Evolutionary conservation across 768 basidiomycete genomes (phyloP).

Genomic region (Boletus rufocinnamomeus): DNA sequence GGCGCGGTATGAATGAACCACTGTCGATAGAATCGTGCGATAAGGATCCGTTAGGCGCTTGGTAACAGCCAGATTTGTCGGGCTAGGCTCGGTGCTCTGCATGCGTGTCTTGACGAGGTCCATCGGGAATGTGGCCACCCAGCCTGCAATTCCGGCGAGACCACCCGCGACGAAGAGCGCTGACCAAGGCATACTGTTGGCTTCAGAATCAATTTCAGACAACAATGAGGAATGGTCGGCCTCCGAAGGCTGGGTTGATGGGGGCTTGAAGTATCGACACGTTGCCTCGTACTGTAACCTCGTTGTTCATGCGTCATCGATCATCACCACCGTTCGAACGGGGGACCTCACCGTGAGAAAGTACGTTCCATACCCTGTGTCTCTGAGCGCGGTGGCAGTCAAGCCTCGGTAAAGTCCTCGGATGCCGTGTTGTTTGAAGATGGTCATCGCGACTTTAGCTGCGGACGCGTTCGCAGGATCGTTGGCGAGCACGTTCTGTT

Average conservation of each 20-base stretch:
- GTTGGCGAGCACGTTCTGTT: conserved; percentile 54
- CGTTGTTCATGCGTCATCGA: conserved; percentile 8
- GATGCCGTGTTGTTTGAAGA: conserved; percentile 58
- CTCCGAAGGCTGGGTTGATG: conserved; percentile 6
- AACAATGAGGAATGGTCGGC: conserved; percentile 40
- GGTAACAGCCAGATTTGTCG: background rate
- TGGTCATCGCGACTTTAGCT: conserved; percentile 52
- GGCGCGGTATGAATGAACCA: conserved; percentile 55
- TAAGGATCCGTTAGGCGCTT: conserved; percentile 49
- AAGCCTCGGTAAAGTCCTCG: conserved; percentile 78
- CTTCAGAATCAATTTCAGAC: conserved; percentile 43
- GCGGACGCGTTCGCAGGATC: conserved; percentile 45
- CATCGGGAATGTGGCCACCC: conserved; percentile 82
- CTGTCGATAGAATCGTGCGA: conserved; percentile 57
- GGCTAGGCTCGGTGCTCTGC: conserved; percentile 49
- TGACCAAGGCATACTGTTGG: conserved; percentile 46
- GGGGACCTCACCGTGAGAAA: conserved; percentile 65
- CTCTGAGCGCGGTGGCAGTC: conserved; percentile 70
- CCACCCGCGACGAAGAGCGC: conserved; percentile 73
- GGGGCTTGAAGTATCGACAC: conserved; percentile 47
- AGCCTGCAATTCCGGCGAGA: conserved; percentile 74
- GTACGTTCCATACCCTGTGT: conserved; percentile 84
- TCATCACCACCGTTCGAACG: background rate
- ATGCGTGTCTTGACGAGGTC: conserved; percentile 91
- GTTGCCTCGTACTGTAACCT: conserved; percentile 61